Evolutionary conservation across 2,329 filamentous ascomycete species (phyloP), one percentile per base, ranked within the genome.

Genomic region (Curvularia verruculosa): DNA sequence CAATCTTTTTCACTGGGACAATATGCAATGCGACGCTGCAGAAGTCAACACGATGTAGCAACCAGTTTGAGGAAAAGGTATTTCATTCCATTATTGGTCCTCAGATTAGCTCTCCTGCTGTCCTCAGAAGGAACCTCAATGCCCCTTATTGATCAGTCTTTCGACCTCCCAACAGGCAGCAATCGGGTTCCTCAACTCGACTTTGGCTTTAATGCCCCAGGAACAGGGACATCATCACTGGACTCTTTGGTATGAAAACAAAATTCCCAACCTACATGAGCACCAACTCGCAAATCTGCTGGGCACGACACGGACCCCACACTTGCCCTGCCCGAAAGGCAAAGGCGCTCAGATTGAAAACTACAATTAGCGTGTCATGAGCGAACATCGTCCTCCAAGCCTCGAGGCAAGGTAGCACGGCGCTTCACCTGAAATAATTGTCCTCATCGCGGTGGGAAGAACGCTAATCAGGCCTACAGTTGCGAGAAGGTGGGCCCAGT

Each of bases 321-420:
- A 53, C 56, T 49, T 43, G 45, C 61, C 51, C 37, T 58, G 48
- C 61, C 51, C 19, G 34, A 48, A 58, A 37, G 59, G 46, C 51
- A 64, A 61, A 64, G 62, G 66, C 71, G 71, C 71, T 73, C 65
- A 61, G 71, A 73, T 73, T 73, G 71, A 73, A 73, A 73, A 73
- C 71, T 73, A 73, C 69, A 49, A 61, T 56, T 66, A 56, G 18
- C 39, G 56, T 52, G 59, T 72, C 71, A 73, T 57, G 43, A 73
- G 69, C 71, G 57, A 52, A 61, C 66, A 52, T 39, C 60, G 56
- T 59, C 58, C 54, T 62, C 56, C 58, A 58, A 56, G 52, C 60
- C 54, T 54, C 52, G 12, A 49, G 47, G 54, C 48, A 54, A 61
- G 56, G 52, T 24, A 56, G 47, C 49, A 52, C 56, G 68, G 65